A percentile compares a stretch with the other conserved stretches of the same genome.
Evolutionary conservation across 2,329 filamentous ascomycete genomes (phyloP).

Genomic region (Aphanocladium album): DNA sequence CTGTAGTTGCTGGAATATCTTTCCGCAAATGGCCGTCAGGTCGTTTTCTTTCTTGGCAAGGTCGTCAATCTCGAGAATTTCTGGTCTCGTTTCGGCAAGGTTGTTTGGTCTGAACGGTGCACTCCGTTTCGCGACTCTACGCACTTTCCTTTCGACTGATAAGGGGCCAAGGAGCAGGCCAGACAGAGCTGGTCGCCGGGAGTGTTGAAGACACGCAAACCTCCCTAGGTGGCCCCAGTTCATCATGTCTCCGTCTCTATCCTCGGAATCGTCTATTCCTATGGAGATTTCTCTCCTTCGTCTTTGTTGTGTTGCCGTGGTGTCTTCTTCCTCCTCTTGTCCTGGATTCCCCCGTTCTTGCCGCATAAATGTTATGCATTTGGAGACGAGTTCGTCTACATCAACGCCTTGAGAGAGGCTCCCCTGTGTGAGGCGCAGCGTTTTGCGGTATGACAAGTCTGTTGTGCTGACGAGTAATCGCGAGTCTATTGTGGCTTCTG

Average conservation of each 20-base stretch:
- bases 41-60: conserved; percentile 74
- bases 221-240: conserved; percentile 84
- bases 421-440: conserved; percentile 67
- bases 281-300: conserved; percentile 15
- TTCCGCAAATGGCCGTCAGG: conserved; percentile 70
- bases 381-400: conserved; percentile 85
- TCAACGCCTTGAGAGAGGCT: conserved; percentile 72
- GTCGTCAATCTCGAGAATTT: conserved; percentile 70
- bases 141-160: conserved; percentile 78
- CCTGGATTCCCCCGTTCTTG: conserved; percentile 53
- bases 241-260: conserved; percentile 66
- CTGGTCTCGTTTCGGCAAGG: conserved; percentile 66
- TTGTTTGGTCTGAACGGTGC: conserved; percentile 65
- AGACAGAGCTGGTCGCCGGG: conserved; percentile 68
- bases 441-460: conserved; percentile 75
- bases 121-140: conserved; percentile 65
- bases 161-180: conserved; percentile 85
- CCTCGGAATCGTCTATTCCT: conserved; percentile 42
- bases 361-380: conserved; percentile 84
- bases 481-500: conserved; percentile 86
- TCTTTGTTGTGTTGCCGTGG: conserved; percentile 26
- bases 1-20: conserved; percentile 61
- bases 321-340: conserved; percentile 45
- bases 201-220: conserved; percentile 67
- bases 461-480: conserved; percentile 76